Evolutionary conservation across 2,329 filamentous ascomycete species (phyloP), one percentile per base, ranked within the genome.

Genomic region (Penicillium sp.): DNA sequence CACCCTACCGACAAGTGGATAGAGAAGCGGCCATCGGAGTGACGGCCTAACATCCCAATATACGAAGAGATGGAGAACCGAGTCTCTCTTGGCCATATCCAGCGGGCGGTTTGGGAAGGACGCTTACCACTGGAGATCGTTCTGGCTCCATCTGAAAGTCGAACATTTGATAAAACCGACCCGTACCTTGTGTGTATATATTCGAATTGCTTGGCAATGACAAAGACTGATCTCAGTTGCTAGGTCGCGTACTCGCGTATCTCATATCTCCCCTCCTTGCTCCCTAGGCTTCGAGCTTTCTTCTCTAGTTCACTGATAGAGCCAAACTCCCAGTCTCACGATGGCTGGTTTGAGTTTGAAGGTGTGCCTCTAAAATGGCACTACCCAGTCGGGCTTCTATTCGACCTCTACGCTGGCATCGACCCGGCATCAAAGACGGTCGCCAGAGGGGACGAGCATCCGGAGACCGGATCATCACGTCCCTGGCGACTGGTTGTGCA

Each of bases 311-410:
- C 68, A 22, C 67, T 87, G 31, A 86, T 86, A 58, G 74, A 83
- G 55, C 76, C 82, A 3, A 70, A 76, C 36, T 72, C 78, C 9
- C 56, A 71, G 3, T 63, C 77, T 7, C 72, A 79, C 50, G 71
- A 80, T 36, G 78, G 80, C 16, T 85, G 82, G 80, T 80, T 89
- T 55, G 82, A 80, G 1, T 85, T 83, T 61, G 82, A 88, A 64
- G 78, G 75, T 12, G 84, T 88, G 13, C 80, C 83, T 2, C 66
- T 88, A 55, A 87, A 86, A 72, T 86, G 83, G 83, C 85, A 88
- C 62, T 83, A 86, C 52, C 84, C 86, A 0, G 65, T 86, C 10
- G 86, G 86, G 1, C 71, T 89, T 10, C 74, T 88, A 4, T 87
- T 82, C 62, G 86, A 88, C 65, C 73, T 88, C 5, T 87, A 87